Conservation (phyloP, 2,329 filamentous ascomycete species). For the Ceratocystis eucalypticola region DNA sequence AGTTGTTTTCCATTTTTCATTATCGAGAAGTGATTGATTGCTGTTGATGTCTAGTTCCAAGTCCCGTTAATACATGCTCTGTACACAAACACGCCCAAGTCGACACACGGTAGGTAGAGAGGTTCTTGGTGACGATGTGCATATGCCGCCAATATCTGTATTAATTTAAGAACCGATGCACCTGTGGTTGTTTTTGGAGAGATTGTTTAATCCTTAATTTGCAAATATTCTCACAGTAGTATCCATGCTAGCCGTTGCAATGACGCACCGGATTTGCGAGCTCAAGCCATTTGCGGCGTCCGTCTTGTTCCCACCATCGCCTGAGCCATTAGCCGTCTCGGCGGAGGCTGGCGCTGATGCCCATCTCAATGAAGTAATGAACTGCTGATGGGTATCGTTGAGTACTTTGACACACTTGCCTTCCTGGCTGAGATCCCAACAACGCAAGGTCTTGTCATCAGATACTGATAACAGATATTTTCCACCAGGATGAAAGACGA, state of each 20-base stretch:
- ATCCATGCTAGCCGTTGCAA: slow-evolving; percentile 76
- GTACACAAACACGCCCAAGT: neutral
- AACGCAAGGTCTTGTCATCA: slow-evolving; percentile 84
- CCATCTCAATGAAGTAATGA: slow-evolving; percentile 79
- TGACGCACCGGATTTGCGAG: slow-evolving; percentile 61
- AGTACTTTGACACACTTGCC: slow-evolving; percentile 79
- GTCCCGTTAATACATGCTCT: neutral
- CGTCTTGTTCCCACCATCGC: slow-evolving; percentile 29
- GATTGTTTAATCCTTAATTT: slow-evolving; percentile 26
- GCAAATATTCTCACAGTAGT: slow-evolving; percentile 66
- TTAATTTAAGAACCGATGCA: neutral
- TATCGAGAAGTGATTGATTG: neutral
- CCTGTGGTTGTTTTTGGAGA: neutral
- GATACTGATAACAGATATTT: slow-evolving; percentile 76
- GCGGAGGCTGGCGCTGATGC: slow-evolving; percentile 42
- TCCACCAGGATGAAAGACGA: slow-evolving; percentile 83
- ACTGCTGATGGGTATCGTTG: slow-evolving; percentile 64
- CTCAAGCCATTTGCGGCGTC: slow-evolving; percentile 31
- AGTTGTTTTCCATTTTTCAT: neutral
- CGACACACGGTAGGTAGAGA: neutral
- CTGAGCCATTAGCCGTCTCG: slow-evolving; percentile 35
- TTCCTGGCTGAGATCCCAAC: slow-evolving; percentile 87
- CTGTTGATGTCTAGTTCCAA: neutral
- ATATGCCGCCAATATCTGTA: neutral
- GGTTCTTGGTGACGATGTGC: neutral